Conservation (phyloP, 495 filamentous ascomycete species). For the Xylaria palmicola region DNA sequence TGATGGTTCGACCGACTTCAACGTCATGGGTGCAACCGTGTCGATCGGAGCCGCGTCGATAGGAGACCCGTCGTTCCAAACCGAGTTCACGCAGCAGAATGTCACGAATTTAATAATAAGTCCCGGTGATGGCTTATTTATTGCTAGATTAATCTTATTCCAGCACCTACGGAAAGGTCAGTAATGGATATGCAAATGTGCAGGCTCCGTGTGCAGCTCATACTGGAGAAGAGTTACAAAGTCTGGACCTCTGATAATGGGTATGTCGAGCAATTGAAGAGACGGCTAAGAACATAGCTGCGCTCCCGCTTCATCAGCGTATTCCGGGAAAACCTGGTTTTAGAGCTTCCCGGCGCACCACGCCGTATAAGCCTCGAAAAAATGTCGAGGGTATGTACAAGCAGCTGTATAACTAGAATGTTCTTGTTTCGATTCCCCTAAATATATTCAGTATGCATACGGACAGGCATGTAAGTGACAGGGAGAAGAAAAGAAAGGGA, state of each 20-base stretch:
- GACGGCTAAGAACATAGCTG: constrained; percentile 21
- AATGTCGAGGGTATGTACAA: constrained; percentile 15
- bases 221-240: constrained; percentile 12
- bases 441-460: no score
- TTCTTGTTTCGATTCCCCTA: no score
- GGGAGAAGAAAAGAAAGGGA: no score
- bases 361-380: constrained; percentile 22
- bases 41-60: constrained; percentile 17
- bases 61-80: constrained; percentile 20
- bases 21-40: constrained; percentile 25
- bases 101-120: constrained; percentile 16
- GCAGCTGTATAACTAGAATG: no score
- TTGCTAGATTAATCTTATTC: constrained; percentile 25
- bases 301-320: constrained; percentile 21
- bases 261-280: constrained; percentile 17
- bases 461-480: no score
- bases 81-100: constrained; percentile 16
- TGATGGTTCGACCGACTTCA: constrained; percentile 27
- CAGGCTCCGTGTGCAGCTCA: constrained; percentile 25
- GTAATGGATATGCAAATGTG: not conserved
- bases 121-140: constrained; percentile 22
- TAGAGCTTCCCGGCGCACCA: not conserved
- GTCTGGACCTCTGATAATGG: constrained; percentile 17
- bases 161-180: constrained; percentile 15
- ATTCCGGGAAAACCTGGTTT: constrained; percentile 21